Evolutionary conservation across 164 flowering plant genomes (phyloP), one percentile per base, ranked within the genome.

Genomic region (Dillenia turbinata): DNA sequence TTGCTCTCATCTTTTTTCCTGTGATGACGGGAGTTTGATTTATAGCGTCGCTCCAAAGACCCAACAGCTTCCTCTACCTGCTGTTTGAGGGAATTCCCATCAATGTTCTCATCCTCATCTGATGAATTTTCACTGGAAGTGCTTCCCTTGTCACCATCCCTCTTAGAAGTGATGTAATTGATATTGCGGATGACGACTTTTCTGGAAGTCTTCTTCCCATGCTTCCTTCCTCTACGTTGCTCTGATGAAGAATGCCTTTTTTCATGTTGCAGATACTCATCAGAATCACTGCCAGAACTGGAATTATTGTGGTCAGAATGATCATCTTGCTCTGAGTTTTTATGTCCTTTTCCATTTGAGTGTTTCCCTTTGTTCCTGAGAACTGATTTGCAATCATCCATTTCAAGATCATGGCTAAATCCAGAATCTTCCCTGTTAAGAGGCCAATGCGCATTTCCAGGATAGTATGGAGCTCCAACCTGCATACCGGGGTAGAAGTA

Each of bases 171-270:
- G 6, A 89, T 84, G 78, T 92, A 92, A 61, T 89, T 92, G 17
- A 92, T 86, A 63, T 92, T 92, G 52, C 91, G 95, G 52, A 92
- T 89, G 52, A 92, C 89, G 50, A 92, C 96, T 71, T 73, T 88
- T 69, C 83, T 83, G 53, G 92, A 87, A 17, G 88, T 76, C 61
- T 76, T 82, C 70, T 81, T 89, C 62, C 81, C 84, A 62, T 80
- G 74, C 66, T 75, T 85, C 64, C 74, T 81, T 56, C 48, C 74
- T 33, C 15, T 74, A 60, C 24, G 33, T 53, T 70, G 52, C 61
- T 78, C 81, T 40, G 15, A 26, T 15, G 79, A 72, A 62, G 81
- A 76, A 57, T 73, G 60, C 66, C 65, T 78, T 59, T 52, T 60
- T 1, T 67, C 77, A 11, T 70, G 62, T 44, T 72, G 57, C 13